Conservation (phyloP, 106 monocot genomes). For the Dendrobium catenatum region DNA sequence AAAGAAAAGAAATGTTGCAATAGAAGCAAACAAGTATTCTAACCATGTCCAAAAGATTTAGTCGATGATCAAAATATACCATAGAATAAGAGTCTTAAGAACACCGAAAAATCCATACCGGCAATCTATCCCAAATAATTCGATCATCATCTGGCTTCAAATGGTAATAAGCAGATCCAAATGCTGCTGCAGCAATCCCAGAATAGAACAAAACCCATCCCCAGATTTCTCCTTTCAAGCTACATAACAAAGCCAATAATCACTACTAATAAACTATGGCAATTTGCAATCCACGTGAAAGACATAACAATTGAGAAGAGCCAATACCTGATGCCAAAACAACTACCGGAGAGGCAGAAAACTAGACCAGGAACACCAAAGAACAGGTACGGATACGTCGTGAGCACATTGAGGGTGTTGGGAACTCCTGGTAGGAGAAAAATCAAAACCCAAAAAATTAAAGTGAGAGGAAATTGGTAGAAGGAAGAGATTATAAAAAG, state of each 20-base stretch:
- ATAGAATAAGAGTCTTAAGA: background rate
- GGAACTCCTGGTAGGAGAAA: slow-evolving; percentile 50
- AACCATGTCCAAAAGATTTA: background rate
- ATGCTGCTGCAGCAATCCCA: slow-evolving; percentile 54
- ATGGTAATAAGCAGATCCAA: slow-evolving; percentile 92
- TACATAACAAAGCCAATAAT: slow-evolving; percentile 10
- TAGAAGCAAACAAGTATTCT: background rate
- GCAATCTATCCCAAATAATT: slow-evolving; percentile 66
- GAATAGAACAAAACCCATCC: slow-evolving; percentile 79
- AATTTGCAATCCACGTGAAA: background rate
- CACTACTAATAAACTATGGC: background rate
- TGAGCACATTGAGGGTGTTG: slow-evolving; percentile 84
- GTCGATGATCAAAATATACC: background rate
- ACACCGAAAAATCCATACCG: slow-evolving; percentile 30
- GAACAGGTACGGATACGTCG: slow-evolving; percentile 68
- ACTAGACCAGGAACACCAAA: slow-evolving; percentile 76
- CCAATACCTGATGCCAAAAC: slow-evolving; percentile 62
- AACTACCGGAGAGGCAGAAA: slow-evolving; percentile 62
- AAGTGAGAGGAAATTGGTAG: background rate
- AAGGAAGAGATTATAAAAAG: background rate
- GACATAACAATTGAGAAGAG: background rate
- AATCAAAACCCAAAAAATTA: background rate
- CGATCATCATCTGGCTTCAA: slow-evolving; percentile 88
- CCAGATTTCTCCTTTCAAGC: slow-evolving; percentile 68
- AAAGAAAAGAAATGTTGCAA: background rate